Conservation (phyloP, 805 yeast genomes). For the Lipomyces starkeyi region DNA sequence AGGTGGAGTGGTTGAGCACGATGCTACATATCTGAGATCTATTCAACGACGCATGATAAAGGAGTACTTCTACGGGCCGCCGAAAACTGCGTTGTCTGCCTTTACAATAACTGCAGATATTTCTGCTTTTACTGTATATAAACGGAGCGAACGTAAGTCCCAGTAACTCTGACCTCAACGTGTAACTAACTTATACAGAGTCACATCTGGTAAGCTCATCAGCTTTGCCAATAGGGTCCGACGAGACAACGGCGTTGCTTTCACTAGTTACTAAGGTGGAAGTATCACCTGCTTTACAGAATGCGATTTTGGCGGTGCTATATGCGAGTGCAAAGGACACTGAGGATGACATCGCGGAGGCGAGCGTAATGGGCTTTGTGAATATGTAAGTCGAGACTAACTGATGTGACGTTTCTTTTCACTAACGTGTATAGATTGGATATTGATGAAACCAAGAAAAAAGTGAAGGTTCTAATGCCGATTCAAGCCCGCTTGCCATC, state of each 20-base stretch:
- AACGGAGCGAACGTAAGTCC: conserved; percentile 53
- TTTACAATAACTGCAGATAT: conserved; percentile 78
- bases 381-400: conserved; percentile 54
- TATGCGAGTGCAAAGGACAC: conserved; percentile 57
- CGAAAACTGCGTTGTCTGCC: conserved; percentile 74
- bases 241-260: conserved; percentile 42
- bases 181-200: conserved; percentile 29
- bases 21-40: conserved; percentile 70
- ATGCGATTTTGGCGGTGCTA: conserved; percentile 72
- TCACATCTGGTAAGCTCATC: conserved; percentile 42
- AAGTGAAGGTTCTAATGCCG: conserved; percentile 76
- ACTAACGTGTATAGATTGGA: conserved; percentile 49
- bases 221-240: conserved; percentile 48
- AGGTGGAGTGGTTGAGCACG: conserved; percentile 78
- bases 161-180: conserved; percentile 15
- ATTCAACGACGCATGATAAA: conserved; percentile 76
- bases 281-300: conserved; percentile 59
- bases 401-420: background rate
- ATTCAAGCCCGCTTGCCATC: conserved; percentile 86
- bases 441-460: conserved; percentile 76
- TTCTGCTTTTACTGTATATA: conserved; percentile 64
- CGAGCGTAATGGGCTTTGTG: conserved; percentile 79
- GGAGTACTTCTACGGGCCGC: conserved; percentile 88
- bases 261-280: conserved; percentile 46
- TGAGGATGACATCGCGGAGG: conserved; percentile 55